Evolutionary conservation across 257 asterid species (phyloP).

Genomic region (Primulina eburnea): DNA sequence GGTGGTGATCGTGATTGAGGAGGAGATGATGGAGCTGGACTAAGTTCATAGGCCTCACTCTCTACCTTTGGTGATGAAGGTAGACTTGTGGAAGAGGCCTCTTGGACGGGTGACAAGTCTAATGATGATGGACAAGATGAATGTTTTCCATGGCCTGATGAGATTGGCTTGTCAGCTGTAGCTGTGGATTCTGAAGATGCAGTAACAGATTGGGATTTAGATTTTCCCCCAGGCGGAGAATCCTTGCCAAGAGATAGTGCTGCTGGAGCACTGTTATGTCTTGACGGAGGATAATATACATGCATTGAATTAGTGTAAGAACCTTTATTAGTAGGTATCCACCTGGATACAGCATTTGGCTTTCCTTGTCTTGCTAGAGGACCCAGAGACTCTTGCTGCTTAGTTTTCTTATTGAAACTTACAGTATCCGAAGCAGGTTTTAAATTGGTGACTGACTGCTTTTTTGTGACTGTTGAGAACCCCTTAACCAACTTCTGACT

Average conservation of each 20-base stretch:
- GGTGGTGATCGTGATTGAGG: constrained; percentile 30
- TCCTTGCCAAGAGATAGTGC: constrained; percentile 58
- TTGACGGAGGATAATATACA: constrained; percentile 85
- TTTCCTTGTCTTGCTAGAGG: constrained; percentile 59
- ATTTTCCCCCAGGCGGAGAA: constrained; percentile 53
- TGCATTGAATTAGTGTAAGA: constrained; percentile 95
- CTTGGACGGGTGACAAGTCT: constrained; percentile 37
- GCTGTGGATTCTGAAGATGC: constrained; percentile 47
- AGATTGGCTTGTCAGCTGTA: constrained; percentile 34
- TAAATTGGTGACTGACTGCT: constrained; percentile 41
- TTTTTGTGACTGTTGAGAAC: constrained; percentile 42
- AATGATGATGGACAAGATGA: constrained; percentile 44
- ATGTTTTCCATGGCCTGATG: constrained; percentile 42
- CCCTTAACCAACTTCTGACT: constrained; percentile 61
- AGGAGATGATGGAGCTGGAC: constrained; percentile 31
- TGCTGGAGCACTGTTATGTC: constrained; percentile 90
- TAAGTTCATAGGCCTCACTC: constrained; percentile 35
- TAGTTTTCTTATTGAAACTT: constrained; percentile 50
- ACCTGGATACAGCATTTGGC: constrained; percentile 78
- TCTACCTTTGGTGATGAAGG: constrained; percentile 32
- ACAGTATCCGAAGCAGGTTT: constrained; percentile 53
- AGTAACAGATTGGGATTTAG: constrained; percentile 46
- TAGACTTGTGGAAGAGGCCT: constrained; percentile 30
- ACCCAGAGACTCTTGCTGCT: constrained; percentile 60
- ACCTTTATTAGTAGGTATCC: constrained; percentile 95